phyloP scores from a whole-genome alignment of 1,284 basidiomycete species.

The Singerocomus inundabilis region DNA sequence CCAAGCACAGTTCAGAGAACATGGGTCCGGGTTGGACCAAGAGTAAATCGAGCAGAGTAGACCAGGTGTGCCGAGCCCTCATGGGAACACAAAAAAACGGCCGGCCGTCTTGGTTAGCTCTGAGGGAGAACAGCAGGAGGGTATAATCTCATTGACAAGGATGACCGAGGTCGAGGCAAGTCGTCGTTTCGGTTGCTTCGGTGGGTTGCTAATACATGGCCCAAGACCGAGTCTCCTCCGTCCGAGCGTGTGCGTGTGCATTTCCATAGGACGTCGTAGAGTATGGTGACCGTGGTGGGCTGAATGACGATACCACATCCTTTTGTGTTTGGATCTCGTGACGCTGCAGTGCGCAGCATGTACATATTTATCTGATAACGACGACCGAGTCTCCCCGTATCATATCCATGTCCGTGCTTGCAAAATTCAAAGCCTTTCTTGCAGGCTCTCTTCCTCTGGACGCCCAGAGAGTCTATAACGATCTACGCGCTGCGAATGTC shows the following conservation, averaged over 20 bases:
- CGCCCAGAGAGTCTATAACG: conserved; percentile 36
- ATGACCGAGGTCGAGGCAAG: conserved; percentile 33
- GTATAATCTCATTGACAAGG: conserved; percentile 32
- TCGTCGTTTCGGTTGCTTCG: neutral
- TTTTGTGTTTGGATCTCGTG: too few relatives aligned
- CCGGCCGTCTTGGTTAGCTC: conserved; percentile 52
- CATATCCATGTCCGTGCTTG: conserved; percentile 34
- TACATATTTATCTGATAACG: conserved; percentile 27
- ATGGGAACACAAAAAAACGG: conserved; percentile 51
- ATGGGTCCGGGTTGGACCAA: conserved; percentile 40
- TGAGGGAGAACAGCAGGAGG: conserved; percentile 48
- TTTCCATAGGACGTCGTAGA: neutral
- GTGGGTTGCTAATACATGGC: conserved; percentile 5
- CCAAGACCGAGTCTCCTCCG: neutral
- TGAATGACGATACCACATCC: neutral
- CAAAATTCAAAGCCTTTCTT: conserved; percentile 29
- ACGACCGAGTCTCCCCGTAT: too few relatives aligned
- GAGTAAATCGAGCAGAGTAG: conserved; percentile 38
- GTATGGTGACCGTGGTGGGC: neutral
- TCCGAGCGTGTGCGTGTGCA: too few relatives aligned
- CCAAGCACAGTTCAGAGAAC: conserved; percentile 8
- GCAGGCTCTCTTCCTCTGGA: conserved; percentile 21
- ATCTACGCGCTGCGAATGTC: conserved; percentile 52
- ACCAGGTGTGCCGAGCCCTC: conserved; percentile 52
- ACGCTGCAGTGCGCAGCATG: too few relatives aligned